A percentile compares a stretch with the other conserved stretches of the same genome.
phyloP scores from a whole-genome alignment of 352 stramenopile genomes.

The Phytophthora ramorum region DNA sequence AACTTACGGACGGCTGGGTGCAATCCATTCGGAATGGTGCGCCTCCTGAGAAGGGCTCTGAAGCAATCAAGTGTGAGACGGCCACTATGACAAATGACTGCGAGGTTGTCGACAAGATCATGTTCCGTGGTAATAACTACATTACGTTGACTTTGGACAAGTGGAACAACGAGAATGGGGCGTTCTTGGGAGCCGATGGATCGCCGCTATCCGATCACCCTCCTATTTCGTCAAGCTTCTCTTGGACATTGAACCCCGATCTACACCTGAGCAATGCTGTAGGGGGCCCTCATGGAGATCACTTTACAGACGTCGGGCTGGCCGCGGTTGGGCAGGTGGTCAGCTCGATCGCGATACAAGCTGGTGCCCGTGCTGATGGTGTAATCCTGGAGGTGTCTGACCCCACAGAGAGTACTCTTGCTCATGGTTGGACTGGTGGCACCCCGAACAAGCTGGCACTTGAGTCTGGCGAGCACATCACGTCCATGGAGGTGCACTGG shows the following conservation, averaged over 20 bases:
- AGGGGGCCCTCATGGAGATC: constrained; percentile 40
- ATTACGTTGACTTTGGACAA: constrained; percentile 39
- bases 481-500: constrained; percentile 49
- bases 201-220: constrained; percentile 47
- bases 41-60: constrained; percentile 28
- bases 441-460: constrained; percentile 35
- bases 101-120: constrained; percentile 61
- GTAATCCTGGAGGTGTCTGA: constrained; percentile 38
- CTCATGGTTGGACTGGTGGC: constrained; percentile 44
- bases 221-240: constrained; percentile 43
- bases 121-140: constrained; percentile 57
- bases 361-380: constrained; percentile 34
- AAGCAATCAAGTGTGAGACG: constrained; percentile 41
- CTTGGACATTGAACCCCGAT: constrained; percentile 37
- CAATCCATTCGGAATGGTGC: constrained; percentile 38
- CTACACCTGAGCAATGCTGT: constrained; percentile 39
- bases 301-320: constrained; percentile 36
- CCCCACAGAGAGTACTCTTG: constrained; percentile 30
- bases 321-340: constrained; percentile 27
- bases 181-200: constrained; percentile 35
- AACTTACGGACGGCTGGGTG: constrained; percentile 49
- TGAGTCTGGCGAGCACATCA: constrained; percentile 46
- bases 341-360: constrained; percentile 39
- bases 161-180: constrained; percentile 44
- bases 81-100: constrained; percentile 42